A percentile compares a stretch with the other conserved stretches of the same genome.
Evolutionary conservation across 2,329 filamentous ascomycete genomes (phyloP).

Genomic region (Mycocentrospora acerina): DNA sequence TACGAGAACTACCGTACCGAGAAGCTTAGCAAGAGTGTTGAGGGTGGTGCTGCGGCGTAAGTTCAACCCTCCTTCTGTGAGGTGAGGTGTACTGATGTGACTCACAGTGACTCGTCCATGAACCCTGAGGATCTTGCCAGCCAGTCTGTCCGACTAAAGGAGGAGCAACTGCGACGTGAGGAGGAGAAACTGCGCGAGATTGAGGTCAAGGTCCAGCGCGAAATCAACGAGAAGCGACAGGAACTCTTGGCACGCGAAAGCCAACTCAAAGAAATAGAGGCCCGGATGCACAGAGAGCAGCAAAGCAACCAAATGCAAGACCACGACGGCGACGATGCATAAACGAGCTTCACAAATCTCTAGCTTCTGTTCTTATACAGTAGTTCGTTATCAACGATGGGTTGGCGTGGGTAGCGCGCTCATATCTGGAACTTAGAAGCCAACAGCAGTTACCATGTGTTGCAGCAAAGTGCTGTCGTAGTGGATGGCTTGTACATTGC

Average conservation of each 20-base stretch:
- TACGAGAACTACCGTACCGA: slow-evolving; percentile 99
- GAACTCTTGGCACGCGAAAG: slow-evolving; percentile 96
- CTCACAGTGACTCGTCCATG: slow-evolving; percentile 75
- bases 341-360: slow-evolving; percentile 11
- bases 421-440: slow-evolving; percentile 22
- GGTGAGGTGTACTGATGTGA: slow-evolving; percentile 20
- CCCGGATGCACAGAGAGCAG: slow-evolving; percentile 88
- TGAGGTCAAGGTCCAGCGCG: slow-evolving; percentile 98
- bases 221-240: slow-evolving; percentile 99
- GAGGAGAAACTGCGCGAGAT: slow-evolving; percentile 99
- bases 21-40: slow-evolving; percentile 99
- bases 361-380: slow-evolving; percentile 5
- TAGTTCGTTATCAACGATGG: slow-evolving; percentile 10
- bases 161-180: slow-evolving; percentile 97
- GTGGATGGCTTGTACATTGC: slow-evolving; percentile 32
- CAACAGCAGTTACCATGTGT: slow-evolving; percentile 26
- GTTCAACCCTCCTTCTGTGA: slow-evolving; percentile 45
- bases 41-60: slow-evolving; percentile 83
- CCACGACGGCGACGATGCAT: slow-evolving; percentile 35
- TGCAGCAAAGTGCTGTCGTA: slow-evolving; percentile 38
- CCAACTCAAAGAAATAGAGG: slow-evolving; percentile 98
- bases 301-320: slow-evolving; percentile 46
- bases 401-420: slow-evolving; percentile 30
- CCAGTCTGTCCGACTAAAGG: slow-evolving; percentile 98
- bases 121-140: slow-evolving; percentile 96